Evolutionary conservation across 495 filamentous ascomycete species (phyloP).

Genomic region (Daldinia concentrica): DNA sequence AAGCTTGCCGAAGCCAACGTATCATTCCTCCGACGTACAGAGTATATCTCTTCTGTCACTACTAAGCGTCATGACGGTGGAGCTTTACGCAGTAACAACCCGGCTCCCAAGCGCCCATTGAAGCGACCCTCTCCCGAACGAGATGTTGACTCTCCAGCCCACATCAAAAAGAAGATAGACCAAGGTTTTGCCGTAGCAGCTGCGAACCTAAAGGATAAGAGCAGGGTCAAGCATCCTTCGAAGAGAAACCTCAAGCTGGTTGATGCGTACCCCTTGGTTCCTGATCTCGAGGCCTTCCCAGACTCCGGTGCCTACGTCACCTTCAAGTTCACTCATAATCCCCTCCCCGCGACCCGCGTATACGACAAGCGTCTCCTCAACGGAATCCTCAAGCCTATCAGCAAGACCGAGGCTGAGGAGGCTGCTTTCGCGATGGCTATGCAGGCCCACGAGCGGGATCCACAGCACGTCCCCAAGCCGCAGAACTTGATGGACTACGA

Average conservation of each 20-base stretch:
- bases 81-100: conserved; percentile 50
- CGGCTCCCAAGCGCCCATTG: conserved; percentile 38
- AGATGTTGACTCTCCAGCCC: conserved; percentile 76
- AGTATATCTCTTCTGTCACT: conserved; percentile 85
- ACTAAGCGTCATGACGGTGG: conserved; percentile 50
- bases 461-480: conserved; percentile 67
- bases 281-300: conserved; percentile 88
- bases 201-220: conserved; percentile 72
- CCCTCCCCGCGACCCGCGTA: conserved; percentile 63
- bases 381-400: conserved; percentile 76
- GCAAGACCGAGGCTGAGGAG: conserved; percentile 60
- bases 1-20: conserved; percentile 70
- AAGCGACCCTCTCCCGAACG: conserved; percentile 58
- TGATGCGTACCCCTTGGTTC: conserved; percentile 82
- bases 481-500: conserved; percentile 78
- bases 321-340: conserved; percentile 88
- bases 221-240: conserved; percentile 78
- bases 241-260: conserved; percentile 81
- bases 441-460: conserved; percentile 70
- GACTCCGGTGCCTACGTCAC: conserved; percentile 86
- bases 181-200: conserved; percentile 87
- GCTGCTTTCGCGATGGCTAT: conserved; percentile 59
- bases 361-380: conserved; percentile 87
- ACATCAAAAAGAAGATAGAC: conserved; percentile 81
- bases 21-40: conserved; percentile 94